phyloP scores from a whole-genome alignment of 2,329 filamentous ascomycete genomes.

The Botrytis hyacinthi region DNA sequence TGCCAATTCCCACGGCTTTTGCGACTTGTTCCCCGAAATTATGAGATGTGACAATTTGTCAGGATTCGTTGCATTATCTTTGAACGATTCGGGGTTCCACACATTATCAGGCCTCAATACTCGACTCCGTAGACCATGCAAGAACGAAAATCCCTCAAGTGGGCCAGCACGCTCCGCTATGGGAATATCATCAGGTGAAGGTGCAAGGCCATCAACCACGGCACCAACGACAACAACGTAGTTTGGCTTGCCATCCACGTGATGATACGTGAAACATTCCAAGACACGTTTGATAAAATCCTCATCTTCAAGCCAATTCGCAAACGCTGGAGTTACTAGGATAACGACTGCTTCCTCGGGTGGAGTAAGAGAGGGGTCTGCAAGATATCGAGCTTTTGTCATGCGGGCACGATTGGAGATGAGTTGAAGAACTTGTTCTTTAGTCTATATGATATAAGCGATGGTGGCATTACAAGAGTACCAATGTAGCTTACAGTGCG shows the following conservation, averaged over 20 bases:
- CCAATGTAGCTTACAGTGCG: slow-evolving; percentile 9
- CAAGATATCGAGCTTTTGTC: background rate
- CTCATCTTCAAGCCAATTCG: slow-evolving; percentile 35
- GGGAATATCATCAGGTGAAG: slow-evolving; percentile 19
- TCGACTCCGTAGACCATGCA: slow-evolving; percentile 44
- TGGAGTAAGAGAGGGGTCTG: background rate
- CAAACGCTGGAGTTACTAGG: slow-evolving; percentile 38
- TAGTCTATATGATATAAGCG: slow-evolving; percentile 18
- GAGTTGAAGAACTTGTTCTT: slow-evolving; percentile 2
- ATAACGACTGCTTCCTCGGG: slow-evolving; percentile 34
- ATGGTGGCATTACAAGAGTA: background rate
- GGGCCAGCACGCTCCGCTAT: slow-evolving; percentile 15
- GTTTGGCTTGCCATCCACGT: background rate
- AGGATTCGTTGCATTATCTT: background rate
- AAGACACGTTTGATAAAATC: slow-evolving; percentile 35
- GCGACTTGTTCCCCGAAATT: slow-evolving; percentile 23
- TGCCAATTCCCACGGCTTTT: background rate
- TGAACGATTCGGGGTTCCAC: slow-evolving; percentile 1
- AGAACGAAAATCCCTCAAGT: slow-evolving; percentile 50
- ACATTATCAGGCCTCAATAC: slow-evolving; percentile 39
- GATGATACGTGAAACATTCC: slow-evolving; percentile 19
- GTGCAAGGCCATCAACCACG: slow-evolving; percentile 54
- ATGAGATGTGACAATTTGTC: slow-evolving; percentile 29
- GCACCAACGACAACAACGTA: slow-evolving; percentile 48
- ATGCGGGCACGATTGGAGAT: background rate